Conservation (phyloP, 345 rosid genomes). For the Euphorbia peplus region DNA sequence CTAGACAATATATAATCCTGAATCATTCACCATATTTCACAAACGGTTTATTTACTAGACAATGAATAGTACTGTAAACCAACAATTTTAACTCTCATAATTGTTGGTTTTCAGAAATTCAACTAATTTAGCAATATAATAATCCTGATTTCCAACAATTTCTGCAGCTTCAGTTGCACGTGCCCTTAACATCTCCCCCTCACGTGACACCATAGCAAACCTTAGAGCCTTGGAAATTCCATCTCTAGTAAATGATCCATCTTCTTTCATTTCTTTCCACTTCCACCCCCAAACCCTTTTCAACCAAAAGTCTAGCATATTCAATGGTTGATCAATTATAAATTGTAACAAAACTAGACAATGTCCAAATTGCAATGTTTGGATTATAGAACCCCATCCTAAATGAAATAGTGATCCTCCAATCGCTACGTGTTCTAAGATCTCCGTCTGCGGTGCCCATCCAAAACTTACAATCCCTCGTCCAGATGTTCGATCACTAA, state of each 20-base stretch:
- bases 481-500: neutral
- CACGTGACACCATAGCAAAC: constrained; percentile 20
- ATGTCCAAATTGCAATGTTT: constrained; percentile 25
- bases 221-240: constrained; percentile 19
- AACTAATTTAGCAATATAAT: constrained; percentile 11
- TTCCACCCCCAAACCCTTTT: constrained; percentile 25
- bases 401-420: constrained; percentile 22
- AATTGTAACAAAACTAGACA: constrained; percentile 19
- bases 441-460: constrained; percentile 32
- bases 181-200: constrained; percentile 12
- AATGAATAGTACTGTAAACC: no score
- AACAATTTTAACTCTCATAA: no score
- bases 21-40: no score
- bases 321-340: constrained; percentile 17
- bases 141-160: constrained; percentile 10
- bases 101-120: constrained; percentile 12
- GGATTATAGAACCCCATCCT: constrained; percentile 24
- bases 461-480: constrained; percentile 24
- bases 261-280: constrained; percentile 17
- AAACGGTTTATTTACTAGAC: no score
- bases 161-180: constrained; percentile 8
- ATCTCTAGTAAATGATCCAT: constrained; percentile 23
- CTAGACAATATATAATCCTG: no score
- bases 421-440: constrained; percentile 16
- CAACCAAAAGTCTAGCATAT: constrained; percentile 22